Percentiles rank a stretch among this genome's conserved stretches.
Evolutionary conservation across 2,329 filamentous ascomycete species (phyloP).

Genomic region (Pseudocercospora fijiensis): DNA sequence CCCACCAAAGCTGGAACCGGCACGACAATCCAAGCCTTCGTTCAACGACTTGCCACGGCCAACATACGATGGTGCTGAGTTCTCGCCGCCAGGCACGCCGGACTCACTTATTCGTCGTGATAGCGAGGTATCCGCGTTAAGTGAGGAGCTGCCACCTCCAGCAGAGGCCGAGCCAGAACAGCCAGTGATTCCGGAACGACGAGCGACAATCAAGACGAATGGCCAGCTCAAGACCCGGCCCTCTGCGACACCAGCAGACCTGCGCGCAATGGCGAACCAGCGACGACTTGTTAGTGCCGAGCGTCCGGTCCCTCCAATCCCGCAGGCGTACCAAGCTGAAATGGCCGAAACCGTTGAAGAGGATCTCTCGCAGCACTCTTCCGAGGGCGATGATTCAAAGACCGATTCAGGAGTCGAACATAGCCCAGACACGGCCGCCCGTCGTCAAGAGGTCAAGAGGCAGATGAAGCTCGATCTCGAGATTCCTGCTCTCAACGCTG

Average conservation of each 20-base stretch:
- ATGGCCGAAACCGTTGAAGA: constrained; percentile 22
- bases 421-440: constrained; percentile 19
- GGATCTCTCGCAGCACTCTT: constrained; percentile 30
- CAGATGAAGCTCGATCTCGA: constrained; percentile 55
- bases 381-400: constrained; percentile 31
- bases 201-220: constrained; percentile 84
- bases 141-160: constrained; percentile 22
- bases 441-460: constrained; percentile 25
- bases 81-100: constrained; percentile 61
- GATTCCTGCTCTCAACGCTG: constrained; percentile 68
- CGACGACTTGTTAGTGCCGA: constrained; percentile 82
- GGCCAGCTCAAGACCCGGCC: constrained; percentile 85
- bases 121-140: constrained; percentile 39
- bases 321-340: constrained; percentile 32
- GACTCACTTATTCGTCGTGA: constrained; percentile 83
- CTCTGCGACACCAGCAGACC: constrained; percentile 82
- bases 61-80: constrained; percentile 27
- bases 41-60: constrained; percentile 28
- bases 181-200: constrained; percentile 66
- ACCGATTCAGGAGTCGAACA: constrained; percentile 30
- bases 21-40: constrained; percentile 24
- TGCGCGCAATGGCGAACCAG: constrained; percentile 79
- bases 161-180: constrained; percentile 18
- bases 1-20: constrained; percentile 28
- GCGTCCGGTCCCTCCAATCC: constrained; percentile 37